Conservation (phyloP, 306 rosid genomes). For the Cicer pinnatifidum region DNA sequence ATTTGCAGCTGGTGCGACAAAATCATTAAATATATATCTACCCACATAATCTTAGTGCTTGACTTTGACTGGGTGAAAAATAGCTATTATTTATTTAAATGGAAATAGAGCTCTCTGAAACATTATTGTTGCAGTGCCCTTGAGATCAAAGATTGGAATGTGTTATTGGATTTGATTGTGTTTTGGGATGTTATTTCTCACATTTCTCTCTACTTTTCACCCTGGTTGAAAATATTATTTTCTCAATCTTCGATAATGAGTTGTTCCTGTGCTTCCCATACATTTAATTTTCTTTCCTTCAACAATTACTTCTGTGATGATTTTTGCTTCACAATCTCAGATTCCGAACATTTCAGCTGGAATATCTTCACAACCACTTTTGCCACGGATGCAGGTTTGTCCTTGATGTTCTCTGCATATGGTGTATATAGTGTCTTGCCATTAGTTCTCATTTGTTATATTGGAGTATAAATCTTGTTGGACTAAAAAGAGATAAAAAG, state of each 20-base stretch:
- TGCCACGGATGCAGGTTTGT: slow-evolving; percentile 81
- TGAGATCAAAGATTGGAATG: background rate
- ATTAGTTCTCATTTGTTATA: slow-evolving; percentile 22
- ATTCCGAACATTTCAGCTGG: slow-evolving; percentile 84
- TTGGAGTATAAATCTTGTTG: slow-evolving; percentile 16
- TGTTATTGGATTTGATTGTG: slow-evolving; percentile 25
- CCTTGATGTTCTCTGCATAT: slow-evolving; percentile 16
- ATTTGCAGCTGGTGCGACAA: slow-evolving; percentile 8
- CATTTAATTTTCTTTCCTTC: slow-evolving; percentile 33
- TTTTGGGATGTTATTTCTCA: slow-evolving; percentile 24
- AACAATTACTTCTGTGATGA: slow-evolving; percentile 32
- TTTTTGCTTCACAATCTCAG: slow-evolving; percentile 53
- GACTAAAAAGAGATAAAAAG: background rate
- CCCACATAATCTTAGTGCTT: background rate
- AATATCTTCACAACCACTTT: slow-evolving; percentile 73
- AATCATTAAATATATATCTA: background rate
- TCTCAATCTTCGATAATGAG: slow-evolving; percentile 8
- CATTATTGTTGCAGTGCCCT: background rate
- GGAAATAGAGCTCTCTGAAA: slow-evolving; percentile 18
- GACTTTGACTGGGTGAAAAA: background rate
- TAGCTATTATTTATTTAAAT: slow-evolving; percentile 17
- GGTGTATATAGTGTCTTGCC: no score
- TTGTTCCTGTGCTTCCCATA: slow-evolving; percentile 30
- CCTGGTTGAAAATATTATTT: slow-evolving; percentile 40
- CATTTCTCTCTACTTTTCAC: background rate